Conservation (phyloP, 192 early-diverging fungal species). For the Podila verticillata region DNA sequence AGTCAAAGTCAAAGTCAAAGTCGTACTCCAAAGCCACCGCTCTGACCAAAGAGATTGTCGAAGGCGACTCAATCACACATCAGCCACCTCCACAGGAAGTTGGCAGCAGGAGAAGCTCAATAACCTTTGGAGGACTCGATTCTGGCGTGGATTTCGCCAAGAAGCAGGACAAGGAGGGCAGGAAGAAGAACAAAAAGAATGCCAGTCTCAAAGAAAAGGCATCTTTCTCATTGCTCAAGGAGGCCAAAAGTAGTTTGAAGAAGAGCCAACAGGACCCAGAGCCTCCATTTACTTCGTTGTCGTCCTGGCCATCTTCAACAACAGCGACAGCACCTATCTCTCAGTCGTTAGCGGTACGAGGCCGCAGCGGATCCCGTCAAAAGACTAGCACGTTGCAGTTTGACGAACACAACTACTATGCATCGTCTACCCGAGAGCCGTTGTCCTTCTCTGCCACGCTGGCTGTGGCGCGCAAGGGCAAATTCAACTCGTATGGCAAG, state of each 20-base stretch:
- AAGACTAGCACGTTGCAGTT: background rate
- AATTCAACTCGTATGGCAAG: conserved; percentile 1
- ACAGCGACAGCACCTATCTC: conserved; percentile 5
- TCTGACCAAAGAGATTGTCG: too few relatives aligned
- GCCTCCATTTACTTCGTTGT: background rate
- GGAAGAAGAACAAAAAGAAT: background rate
- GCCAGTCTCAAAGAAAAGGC: background rate
- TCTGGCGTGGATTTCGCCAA: background rate
- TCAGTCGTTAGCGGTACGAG: background rate
- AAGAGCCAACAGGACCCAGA: background rate
- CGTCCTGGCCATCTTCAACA: background rate
- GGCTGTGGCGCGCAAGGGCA: conserved; percentile 17
- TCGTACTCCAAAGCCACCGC: background rate
- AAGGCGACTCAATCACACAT: too few relatives aligned
- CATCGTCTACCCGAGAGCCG: background rate
- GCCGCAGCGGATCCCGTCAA: conserved; percentile 11
- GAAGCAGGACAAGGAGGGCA: background rate
- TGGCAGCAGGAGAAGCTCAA: too few relatives aligned
- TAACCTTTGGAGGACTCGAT: too few relatives aligned
- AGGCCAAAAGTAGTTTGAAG: background rate
- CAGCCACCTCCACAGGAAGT: too few relatives aligned
- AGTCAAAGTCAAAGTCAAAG: background rate
- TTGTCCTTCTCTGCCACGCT: conserved; percentile 16
- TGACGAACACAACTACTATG: background rate
- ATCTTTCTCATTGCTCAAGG: background rate